Base-by-base conservation (phyloP, 2,329 filamentous ascomycete genomes). In the Clonostachys byssicola region DNA sequence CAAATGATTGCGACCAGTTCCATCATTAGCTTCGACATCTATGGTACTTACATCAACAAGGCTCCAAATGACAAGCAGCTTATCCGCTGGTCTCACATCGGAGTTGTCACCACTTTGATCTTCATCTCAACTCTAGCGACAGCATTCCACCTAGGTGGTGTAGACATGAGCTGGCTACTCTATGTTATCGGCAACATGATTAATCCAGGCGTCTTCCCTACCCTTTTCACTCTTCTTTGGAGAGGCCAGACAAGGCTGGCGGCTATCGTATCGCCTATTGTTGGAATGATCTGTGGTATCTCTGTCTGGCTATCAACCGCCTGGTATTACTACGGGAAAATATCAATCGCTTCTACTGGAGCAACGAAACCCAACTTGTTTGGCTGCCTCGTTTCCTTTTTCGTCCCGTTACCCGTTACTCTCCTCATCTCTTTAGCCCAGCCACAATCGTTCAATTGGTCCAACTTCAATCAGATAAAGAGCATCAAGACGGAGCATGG, bases 361-460 rank as follows among this genome's bases (percentile, higher is more conserved):
- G 79, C 83, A 30, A 95, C 95, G 66, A 81, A 88, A 52, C 88
- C 90, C 12, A 95, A 95, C 89, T 71, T 95, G 23, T 89, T 87
- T 2, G 90, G 91, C 35, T 95, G 95, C 54, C 88, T 95, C 5
- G 83, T 85, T 2, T 88, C 90, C 0, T 77, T 95, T 2, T 80
- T 95, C 6, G 86, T 86, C 0, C 91, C 91, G 0, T 51, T 88
- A 0, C 61, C 92, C 39, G 84, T 92, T 59, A 20, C 40, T 14
- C 18, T 42, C 16, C 18, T 9, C 10, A 12, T 42, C 18, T 42
- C 40, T 13, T 9, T 42, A 12, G 69, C 36, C 67, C 67, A 2
- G 35, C 64, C 3, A 85, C 92, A 48, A 84, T 88, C 55, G 18
- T 96, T 96, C 66, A 87, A 96, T 71, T 96, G 89, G 85, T 69